Base-by-base conservation (phyloP, 371 early-diverging fungal species). In the Mucor plumbeus region DNA sequence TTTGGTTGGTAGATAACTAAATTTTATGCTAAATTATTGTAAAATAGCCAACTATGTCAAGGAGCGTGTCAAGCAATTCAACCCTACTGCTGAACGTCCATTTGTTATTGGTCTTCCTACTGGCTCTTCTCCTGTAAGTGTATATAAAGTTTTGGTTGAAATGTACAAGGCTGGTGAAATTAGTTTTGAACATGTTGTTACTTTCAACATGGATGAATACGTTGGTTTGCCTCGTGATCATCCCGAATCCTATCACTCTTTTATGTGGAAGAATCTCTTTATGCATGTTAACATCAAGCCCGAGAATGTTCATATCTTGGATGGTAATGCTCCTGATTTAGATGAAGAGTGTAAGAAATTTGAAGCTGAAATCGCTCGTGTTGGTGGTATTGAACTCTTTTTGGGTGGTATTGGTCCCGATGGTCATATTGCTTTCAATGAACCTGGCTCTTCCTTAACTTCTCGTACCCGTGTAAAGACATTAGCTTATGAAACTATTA, bases 361-460 rank as follows among this genome's bases (percentile, higher is more conserved):
- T 66, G 94, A 94, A 65, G 90, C 87, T 62, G 89, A 87, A 71
- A 94, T 94, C 55, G 84, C 83, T 10, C 79, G 82, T 9, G 87
- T 88, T 17, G 94, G 94, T 59, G 94, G 74, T 59, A 69, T 74
- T 15, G 74, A 74, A 41, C 68, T 74, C 62, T 74, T 74, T 47
- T 65, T 74, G 65, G 74, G 74, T 62, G 74, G 74, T 53, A 93
- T 93, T 60, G 94, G 94, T 19, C 93, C 94, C 9, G 94, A 94
- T 78, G 94, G 94, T 54, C 94, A 94, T 66, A 92, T 94, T 74
- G 94, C 94, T 38, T 94, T 94, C 74, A 94, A 94, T 69, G 94
- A 93, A 68, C 94, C 94, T 11, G 94, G 94, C 14, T 92, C 92
- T 41, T 93, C 93, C n/a, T 81, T 93, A 55, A 88, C 86, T 55